These are phyloP conservation scores for Suhomyces guaymorum DNA, from an alignment of 1,139 yeast genomes.

Conservation along the genomic window DNA sequence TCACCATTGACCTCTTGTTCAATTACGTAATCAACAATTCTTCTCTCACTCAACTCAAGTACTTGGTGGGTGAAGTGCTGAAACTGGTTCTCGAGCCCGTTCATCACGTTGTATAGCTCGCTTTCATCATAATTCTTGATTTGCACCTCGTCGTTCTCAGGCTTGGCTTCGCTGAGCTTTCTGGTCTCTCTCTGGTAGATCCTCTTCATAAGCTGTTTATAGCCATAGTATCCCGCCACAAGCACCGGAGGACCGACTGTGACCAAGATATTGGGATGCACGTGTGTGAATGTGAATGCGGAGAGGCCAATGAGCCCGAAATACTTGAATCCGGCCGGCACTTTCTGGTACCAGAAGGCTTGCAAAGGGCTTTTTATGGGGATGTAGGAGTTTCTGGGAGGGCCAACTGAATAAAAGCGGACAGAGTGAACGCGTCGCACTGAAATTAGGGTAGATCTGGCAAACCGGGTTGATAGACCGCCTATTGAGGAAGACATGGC, in stretches of 20 bases:
- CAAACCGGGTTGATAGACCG: too few relatives aligned
- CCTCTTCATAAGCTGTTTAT: constrained; percentile 19
- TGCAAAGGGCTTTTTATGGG: constrained; percentile 28
- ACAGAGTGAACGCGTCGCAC: neutral
- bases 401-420: constrained; percentile 14
- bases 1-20: too few relatives aligned
- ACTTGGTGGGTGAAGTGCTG: constrained; percentile 37
- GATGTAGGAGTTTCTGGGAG: constrained; percentile 37
- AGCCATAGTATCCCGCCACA: constrained; percentile 28
- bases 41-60: constrained; percentile 26
- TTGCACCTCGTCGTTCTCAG: constrained; percentile 20
- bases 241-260: constrained; percentile 42
- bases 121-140: constrained; percentile 38
- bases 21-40: constrained; percentile 22
- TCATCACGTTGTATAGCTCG: constrained; percentile 29
- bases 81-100: constrained; percentile 42
- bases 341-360: constrained; percentile 29
- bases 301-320: constrained; percentile 28
- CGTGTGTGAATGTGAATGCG: constrained; percentile 34
- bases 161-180: constrained; percentile 7
- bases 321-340: constrained; percentile 34
- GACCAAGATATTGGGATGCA: constrained; percentile 37
- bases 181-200: constrained; percentile 20
- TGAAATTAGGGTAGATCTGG: neutral
- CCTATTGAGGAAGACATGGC: too few relatives aligned